Evolutionary conservation across 2,329 filamentous ascomycete species (phyloP), one percentile per base, ranked within the genome.

Genomic region (Dactylonectria macrodidyma): DNA sequence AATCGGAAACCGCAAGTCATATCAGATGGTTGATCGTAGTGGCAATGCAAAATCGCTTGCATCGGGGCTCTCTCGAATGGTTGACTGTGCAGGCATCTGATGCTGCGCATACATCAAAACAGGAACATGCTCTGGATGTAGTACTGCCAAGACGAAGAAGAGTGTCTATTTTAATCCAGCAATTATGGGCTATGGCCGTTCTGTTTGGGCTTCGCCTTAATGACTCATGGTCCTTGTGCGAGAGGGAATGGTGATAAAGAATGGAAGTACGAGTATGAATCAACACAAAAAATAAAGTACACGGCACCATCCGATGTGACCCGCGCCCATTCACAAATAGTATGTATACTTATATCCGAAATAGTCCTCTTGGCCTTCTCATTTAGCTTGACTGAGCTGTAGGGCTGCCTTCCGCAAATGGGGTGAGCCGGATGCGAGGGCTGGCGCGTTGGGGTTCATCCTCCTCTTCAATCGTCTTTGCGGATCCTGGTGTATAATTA

Each of bases 401-500:
- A 19, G 58, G 26, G 16, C 52, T 62, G 7, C 61, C 60, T 14
- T 69, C 65, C 14, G 52, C 55, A 30, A 75, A 71, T 3, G 78
- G 65, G 8, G 70, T 68, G 6, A 77, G 67, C 5, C 70, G 75
- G 54, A 71, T 56, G 14, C 68, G 68, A 12, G 78, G 70, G 50
- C 74, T 79, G 5, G 62, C 68, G 10, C 80, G 78, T 12, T 80
- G 79, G 38, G 82, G 81, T 67, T 86, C 84, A 48, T 87, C 82
- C 57, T 87, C 84, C 22, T 84, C 83, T 46, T 86, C 86, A 16
- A 86, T 82, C 9, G 75, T 82, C 69, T 82, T 85, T n/a, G 78
- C 74, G 41, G 85, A 83, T 3, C 34, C 56, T 59, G 73, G 68
- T 26, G 63, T 69, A 22, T 62, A 84, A 58, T 83, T 80, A 12